Evolutionary conservation across 306 rosid genomes (phyloP), one percentile per base, ranked within the genome.

Genomic region (Senna tora): DNA sequence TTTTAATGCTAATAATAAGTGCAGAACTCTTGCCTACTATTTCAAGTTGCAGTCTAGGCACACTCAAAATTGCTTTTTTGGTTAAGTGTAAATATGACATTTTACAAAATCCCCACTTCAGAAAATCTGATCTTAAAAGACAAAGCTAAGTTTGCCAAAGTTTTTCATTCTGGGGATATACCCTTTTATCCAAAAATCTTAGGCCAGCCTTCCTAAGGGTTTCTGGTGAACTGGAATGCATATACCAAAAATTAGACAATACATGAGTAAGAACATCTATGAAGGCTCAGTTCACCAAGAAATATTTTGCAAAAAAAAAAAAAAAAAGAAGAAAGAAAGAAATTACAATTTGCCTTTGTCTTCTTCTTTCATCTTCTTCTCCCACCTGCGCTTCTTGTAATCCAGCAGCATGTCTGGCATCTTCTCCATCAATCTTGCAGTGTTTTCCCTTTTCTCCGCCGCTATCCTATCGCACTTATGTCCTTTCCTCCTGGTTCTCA

Each of bases 291-390:
- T 60, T 17, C 34, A 55, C 19, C 25, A n/a, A n/a, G n/a, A n/a
- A n/a, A n/a, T n/a, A n/a, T n/a, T n/a, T n/a, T n/a, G n/a, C n/a
- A n/a, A n/a, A n/a, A n/a, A n/a, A n/a, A n/a, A n/a, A n/a, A n/a
- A n/a, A n/a, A n/a, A n/a, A n/a, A n/a, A n/a, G n/a, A n/a, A n/a
- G n/a, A n/a, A n/a, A n/a, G n/a, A n/a, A n/a, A n/a, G n/a, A n/a
- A 68, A 70, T 77, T 69, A 84, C 43, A 12, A 49, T 36, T 87
- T 90, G 45, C 28, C 71, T 87, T 93, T 93, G 81, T 90, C 93
- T 80, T 90, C 98, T 75, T 90, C 96, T 84, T 93, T 90, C 96
- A 93, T 93, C 96, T 87, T 90, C 88, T 90, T 90, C 83, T 79
- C 91, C 98, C 98, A 88, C 80, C 55, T 80, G 64, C 90, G 96